Evolutionary conservation across 306 rosid genomes (phyloP), one percentile per base, ranked within the genome.

Genomic region (Dicorynia guianensis): DNA sequence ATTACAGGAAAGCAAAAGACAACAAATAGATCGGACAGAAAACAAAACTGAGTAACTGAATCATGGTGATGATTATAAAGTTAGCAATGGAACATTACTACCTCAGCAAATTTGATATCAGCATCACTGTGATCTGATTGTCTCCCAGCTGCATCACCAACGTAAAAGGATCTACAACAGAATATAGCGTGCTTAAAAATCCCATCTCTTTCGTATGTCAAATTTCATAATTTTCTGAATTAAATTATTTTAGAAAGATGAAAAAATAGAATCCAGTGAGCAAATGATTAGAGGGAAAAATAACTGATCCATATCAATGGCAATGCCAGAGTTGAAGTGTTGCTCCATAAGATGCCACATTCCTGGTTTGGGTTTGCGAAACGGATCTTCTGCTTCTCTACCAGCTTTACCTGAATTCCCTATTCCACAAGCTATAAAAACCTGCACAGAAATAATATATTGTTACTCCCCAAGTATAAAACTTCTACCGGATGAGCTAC

Each of bases 131-230:
- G 98, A 86, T 94, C 98, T 3, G 77, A 73, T 14, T 34, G 12
- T 89, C 98, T 85, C 46, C 98, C 98, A 7, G 98, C 98, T 50
- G 98, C 98, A 80, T 94, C 98, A 47, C 98, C 97, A 11, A 94
- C 97, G 66, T 94, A 94, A 69, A 94, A 94, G 57, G 97, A 92
- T 73, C 98, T 93, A 71, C 79, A 86, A 25, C 56, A 80, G 76
- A 75, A 76, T 76, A 54, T 33, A 85, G 47, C 0, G 17, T 33
- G 30, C 38, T 60, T 67, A 57, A 71, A 67, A 66, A 68, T 73
- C 59, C 39, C 36, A 56, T 40, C 54, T 39, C 63, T 70, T 25
- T 69, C 17, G 49, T 58, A 59, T 44, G 58, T 47, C 43, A 69
- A 53, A 40, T 61, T 35, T 15, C 38, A 43, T 50, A n/a, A 54